phyloP scores from a whole-genome alignment of 306 rosid genomes.

The Lathyrus oleraceus region DNA sequence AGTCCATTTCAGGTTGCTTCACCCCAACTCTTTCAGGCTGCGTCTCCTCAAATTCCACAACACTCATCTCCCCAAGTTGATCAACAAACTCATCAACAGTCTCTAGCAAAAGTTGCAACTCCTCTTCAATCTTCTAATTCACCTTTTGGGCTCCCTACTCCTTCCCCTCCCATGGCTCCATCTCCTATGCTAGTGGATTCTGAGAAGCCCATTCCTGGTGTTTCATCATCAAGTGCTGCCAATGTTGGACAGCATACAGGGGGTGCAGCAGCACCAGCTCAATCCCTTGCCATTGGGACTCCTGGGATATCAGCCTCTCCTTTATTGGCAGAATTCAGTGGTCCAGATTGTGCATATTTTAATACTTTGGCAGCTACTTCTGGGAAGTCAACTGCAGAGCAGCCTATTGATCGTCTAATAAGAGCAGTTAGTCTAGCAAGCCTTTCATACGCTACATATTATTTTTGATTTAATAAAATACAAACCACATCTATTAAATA shows the following conservation, averaged over 20 bases:
- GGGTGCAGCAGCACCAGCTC: constrained; percentile 56
- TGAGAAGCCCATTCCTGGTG: constrained; percentile 67
- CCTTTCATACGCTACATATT: constrained; percentile 15
- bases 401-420: constrained; percentile 80
- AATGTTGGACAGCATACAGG: constrained; percentile 69
- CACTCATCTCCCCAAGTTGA: constrained; percentile 93
- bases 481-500: neutral
- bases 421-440: constrained; percentile 64
- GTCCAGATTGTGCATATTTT: constrained; percentile 59
- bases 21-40: constrained; percentile 72
- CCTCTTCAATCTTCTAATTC: constrained; percentile 84
- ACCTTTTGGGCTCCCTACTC: constrained; percentile 77
- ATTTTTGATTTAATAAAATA: neutral
- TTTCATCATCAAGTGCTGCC: constrained; percentile 64
- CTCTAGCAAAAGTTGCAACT: constrained; percentile 67
- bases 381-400: constrained; percentile 71
- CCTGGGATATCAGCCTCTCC: constrained; percentile 99
- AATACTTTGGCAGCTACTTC: constrained; percentile 59
- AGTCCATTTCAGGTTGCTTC: constrained; percentile 64
- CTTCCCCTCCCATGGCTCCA: constrained; percentile 89
- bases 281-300: constrained; percentile 92
- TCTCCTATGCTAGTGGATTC: constrained; percentile 82
- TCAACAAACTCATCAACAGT: constrained; percentile 60
- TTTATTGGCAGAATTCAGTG: constrained; percentile 82
- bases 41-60: constrained; percentile 85